phyloP scores from a whole-genome alignment of 202 grass and related monocot genomes.

The Setaria viridis region DNA sequence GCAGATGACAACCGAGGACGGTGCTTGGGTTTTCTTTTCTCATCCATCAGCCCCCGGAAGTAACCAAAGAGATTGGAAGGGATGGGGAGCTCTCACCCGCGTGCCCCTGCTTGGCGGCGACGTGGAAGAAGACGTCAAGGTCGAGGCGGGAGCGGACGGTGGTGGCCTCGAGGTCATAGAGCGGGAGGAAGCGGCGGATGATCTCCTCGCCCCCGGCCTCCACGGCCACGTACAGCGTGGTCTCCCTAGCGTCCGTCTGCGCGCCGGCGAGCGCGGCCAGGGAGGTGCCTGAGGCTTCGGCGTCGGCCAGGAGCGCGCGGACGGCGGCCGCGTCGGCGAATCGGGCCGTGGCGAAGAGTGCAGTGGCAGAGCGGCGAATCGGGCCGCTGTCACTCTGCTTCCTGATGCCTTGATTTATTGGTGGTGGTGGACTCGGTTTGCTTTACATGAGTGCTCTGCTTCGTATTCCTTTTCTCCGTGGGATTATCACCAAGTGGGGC shows the following conservation, averaged over 20 bases:
- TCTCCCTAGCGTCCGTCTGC: conserved; percentile 83
- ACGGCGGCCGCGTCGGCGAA: conserved; percentile 70
- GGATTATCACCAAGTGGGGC: not conserved
- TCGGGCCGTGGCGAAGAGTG: conserved; percentile 83
- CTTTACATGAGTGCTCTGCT: not conserved
- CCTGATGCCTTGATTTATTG: conserved; percentile 29
- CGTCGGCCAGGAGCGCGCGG: conserved; percentile 53
- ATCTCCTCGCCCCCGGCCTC: conserved; percentile 80
- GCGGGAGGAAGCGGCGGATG: conserved; percentile 68
- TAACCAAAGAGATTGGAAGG: not conserved
- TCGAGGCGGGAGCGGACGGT: conserved; percentile 34
- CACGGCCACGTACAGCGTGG: conserved; percentile 85
- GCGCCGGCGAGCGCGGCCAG: conserved; percentile 50
- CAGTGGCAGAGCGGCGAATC: conserved; percentile 79
- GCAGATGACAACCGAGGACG: no score
- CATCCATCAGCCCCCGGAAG: not conserved
- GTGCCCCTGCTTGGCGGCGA: conserved; percentile 89
- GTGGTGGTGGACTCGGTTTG: conserved; percentile 34
- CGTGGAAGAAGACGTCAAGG: conserved; percentile 73
- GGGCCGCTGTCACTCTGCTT: conserved; percentile 7
- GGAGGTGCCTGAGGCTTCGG: conserved; percentile 38
- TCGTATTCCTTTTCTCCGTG: no score
- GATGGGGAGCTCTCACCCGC: conserved; percentile 54
- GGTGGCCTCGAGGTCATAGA: conserved; percentile 74
- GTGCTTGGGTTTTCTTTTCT: no score